Evolutionary conservation across 495 filamentous ascomycete species (phyloP).

Genomic region (Talaromyces adpressus): DNA sequence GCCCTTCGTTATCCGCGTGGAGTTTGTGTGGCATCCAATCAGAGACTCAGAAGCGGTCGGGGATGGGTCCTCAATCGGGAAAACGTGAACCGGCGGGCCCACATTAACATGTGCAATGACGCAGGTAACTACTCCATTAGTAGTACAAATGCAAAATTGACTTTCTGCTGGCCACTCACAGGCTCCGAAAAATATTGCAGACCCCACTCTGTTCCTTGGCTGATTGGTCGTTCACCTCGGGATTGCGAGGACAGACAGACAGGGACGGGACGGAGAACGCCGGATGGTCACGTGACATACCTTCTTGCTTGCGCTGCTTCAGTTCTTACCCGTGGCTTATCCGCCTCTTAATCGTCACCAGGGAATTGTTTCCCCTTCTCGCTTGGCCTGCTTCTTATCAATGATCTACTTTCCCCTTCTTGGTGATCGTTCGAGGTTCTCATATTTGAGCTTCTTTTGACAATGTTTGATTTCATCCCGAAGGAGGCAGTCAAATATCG

Average conservation of each 20-base stretch:
- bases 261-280: neutral
- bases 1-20: neutral
- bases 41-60: neutral
- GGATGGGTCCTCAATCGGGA: neutral
- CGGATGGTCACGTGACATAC: neutral
- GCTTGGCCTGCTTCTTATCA: neutral
- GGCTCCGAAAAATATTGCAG: neutral
- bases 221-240: neutral
- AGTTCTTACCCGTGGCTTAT: neutral
- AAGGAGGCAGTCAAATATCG: neutral
- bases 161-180: neutral
- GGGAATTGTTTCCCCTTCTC: neutral
- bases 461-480: neutral
- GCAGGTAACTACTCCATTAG: no score
- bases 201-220: neutral
- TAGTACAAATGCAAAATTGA: neutral
- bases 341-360: no score
- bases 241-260: neutral
- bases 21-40: neutral
- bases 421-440: neutral
- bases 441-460: neutral
- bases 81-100: neutral
- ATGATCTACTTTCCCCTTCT: neutral
- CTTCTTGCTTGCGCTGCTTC: neutral
- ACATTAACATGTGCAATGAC: neutral